Percentiles rank a stretch among this genome's conserved stretches.
These are phyloP conservation scores for Articulospora tetracladia DNA, from an alignment of 495 filamentous ascomycete species.

Conservation along the genomic window DNA sequence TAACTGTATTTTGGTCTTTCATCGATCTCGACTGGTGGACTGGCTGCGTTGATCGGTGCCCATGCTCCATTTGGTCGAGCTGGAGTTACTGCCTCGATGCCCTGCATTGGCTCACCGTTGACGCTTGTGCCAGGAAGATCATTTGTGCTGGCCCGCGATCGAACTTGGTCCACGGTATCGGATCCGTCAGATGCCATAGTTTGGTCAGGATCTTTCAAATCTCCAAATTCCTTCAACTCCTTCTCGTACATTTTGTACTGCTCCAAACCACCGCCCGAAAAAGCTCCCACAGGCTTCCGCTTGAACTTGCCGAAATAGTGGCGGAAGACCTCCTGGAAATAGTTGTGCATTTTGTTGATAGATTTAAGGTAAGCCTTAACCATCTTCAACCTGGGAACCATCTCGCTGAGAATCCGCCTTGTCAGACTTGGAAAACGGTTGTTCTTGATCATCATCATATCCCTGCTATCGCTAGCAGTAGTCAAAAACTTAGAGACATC, in stretches of 20 bases:
- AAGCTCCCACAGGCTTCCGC: background rate
- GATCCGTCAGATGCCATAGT: slow-evolving; percentile 19
- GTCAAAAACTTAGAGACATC: slow-evolving; percentile 63
- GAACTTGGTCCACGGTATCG: slow-evolving; percentile 15
- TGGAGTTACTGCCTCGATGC: slow-evolving; percentile 13
- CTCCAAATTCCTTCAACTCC: slow-evolving; percentile 28
- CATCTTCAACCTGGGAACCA: slow-evolving; percentile 66
- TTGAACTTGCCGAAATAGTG: slow-evolving; percentile 41
- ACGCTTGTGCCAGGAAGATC: slow-evolving; percentile 18
- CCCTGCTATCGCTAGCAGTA: background rate
- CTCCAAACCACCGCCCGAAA: slow-evolving; percentile 53
- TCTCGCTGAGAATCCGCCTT: slow-evolving; percentile 44
- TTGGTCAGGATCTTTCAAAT: slow-evolving; percentile 20
- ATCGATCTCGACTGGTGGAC: slow-evolving; percentile 15
- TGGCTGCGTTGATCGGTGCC: slow-evolving; percentile 19
- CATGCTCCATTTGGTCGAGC: slow-evolving; percentile 17
- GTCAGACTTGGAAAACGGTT: slow-evolving; percentile 36
- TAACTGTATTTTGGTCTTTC: slow-evolving; percentile 15
- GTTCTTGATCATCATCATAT: background rate
- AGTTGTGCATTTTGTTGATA: slow-evolving; percentile 63
- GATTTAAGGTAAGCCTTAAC: slow-evolving; percentile 66
- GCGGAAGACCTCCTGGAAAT: slow-evolving; percentile 60
- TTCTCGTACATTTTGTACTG: slow-evolving; percentile 54
- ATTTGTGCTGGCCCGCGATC: slow-evolving; percentile 25
- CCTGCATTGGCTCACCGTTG: slow-evolving; percentile 26